These are phyloP conservation scores for Botrytis fragariae DNA, from an alignment of 2,329 filamentous ascomycete genomes.

Conservation along the genomic window DNA sequence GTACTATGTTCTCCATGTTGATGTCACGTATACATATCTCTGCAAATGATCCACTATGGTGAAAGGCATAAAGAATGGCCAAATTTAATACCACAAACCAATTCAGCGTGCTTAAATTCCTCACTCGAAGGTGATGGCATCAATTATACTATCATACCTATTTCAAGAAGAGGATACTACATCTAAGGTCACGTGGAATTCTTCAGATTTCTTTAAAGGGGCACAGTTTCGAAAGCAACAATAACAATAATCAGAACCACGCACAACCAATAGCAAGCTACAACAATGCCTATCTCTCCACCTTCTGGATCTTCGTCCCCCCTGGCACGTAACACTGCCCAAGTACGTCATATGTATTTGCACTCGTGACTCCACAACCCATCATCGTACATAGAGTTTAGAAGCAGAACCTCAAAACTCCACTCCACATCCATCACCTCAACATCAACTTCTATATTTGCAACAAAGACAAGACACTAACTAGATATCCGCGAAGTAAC, in stretches of 20 bases:
- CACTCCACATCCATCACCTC: neutral
- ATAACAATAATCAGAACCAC: neutral
- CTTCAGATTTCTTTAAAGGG: neutral
- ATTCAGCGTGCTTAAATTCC: fast-evolving
- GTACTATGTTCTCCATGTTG: neutral
- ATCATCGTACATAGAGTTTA: neutral
- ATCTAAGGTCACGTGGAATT: neutral
- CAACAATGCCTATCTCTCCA: fast-evolving
- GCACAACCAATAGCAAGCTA: neutral
- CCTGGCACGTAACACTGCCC: neutral
- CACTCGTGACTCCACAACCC: neutral
- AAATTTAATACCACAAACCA: neutral
- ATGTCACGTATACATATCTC: neutral
- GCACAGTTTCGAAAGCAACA: neutral
- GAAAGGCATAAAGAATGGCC: neutral
- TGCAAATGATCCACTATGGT: neutral
- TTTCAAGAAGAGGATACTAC: neutral
- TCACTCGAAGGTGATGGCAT: fast-evolving
- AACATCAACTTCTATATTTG: neutral
- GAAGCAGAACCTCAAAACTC: neutral
- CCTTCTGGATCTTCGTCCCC: neutral
- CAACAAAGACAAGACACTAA: neutral
- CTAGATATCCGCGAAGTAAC: neutral
- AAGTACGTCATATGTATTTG: neutral
- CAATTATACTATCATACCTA: neutral